Evolutionary conservation across 1,284 basidiomycete genomes (phyloP), one percentile per base, ranked within the genome.

Genomic region (Leccinum pallidistipes): DNA sequence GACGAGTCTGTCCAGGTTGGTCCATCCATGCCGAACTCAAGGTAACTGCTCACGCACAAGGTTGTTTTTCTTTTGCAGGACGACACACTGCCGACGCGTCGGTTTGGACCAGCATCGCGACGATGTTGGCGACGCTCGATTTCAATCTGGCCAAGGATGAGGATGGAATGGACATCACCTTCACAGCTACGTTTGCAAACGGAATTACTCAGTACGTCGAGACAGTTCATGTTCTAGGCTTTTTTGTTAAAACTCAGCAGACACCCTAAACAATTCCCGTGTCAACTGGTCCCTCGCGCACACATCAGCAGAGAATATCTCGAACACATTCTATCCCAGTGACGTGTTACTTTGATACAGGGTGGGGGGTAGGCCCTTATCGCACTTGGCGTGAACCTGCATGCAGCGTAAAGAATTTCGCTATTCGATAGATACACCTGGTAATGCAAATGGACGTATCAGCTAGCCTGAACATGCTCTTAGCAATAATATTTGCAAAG

Each of bases 121-220:
- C 62, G 5, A 65, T 71, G 59, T 50, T 70, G 1, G 64, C 66
- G 6, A 68, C 62, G 5, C 63, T 68, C 11, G 51, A 68, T n/a
- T 63, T 67, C 27, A 32, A 56, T 38, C 18, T 34, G 5, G 61
- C 64, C 8, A 67, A 31, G 29, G 68, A 69, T n/a, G 49, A 43
- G 2, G n/a, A 66, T 21, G 68, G 68, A 2, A 53, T 61, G 0
- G 61, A 68, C 5, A 45, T 68, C 36, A 10, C 5, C 5, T 62
- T 66, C 27, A 55, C 57, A 50, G 47, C 60, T 4, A 59, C 40
- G 5, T 67, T 62, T 38, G 45, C 45, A 12, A 66, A n/a, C 11
- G 58, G 64, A 11, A 0, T 45, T 11, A 59, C 57, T n/a, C 43
- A 53, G 66, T 67, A 54, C 1, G 61, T 58, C 24, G 8, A 8